A percentile compares a stretch with the other conserved stretches of the same genome.
Evolutionary conservation across 139 green algal genomes (phyloP).

Genomic region (Edaphochlamys debaryana): DNA sequence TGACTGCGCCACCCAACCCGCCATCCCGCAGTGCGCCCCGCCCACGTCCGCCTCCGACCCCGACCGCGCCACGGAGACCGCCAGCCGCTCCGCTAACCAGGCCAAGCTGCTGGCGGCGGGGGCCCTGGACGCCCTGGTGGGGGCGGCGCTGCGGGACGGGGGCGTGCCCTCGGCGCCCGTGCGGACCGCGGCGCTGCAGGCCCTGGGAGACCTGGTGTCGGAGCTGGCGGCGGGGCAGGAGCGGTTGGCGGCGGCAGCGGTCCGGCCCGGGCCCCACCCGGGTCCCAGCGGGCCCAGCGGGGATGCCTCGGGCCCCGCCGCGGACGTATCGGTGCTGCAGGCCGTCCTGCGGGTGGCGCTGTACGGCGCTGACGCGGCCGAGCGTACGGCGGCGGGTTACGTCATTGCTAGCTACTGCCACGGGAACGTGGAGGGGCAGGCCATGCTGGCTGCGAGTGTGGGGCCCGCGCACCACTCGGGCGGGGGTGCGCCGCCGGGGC

Average conservation of each 20-base stretch:
- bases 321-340: conserved; percentile 50
- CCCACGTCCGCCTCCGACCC: not conserved
- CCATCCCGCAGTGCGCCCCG: not conserved
- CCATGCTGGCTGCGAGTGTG: conserved; percentile 26
- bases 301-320: not conserved
- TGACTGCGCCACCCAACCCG: not conserved
- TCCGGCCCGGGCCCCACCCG: conserved; percentile 5
- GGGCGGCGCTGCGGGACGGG: conserved; percentile 37
- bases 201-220: conserved; percentile 25
- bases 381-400: conserved; percentile 48
- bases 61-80: not conserved
- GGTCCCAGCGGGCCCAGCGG: not conserved
- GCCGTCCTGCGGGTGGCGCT: conserved; percentile 46
- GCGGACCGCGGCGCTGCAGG: conserved; percentile 40
- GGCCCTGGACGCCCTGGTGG: conserved; percentile 51
- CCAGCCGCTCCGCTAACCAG: conserved; percentile 60
- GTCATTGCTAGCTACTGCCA: conserved; percentile 59
- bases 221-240: conserved; percentile 40
- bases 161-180: conserved; percentile 53
- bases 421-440: conserved; percentile 58
- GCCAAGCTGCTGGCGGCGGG: conserved; percentile 52
- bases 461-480: conserved; percentile 24
- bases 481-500: not conserved
- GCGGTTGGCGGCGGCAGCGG: conserved; percentile 47
- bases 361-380: conserved; percentile 30